A percentile compares a stretch with the other conserved stretches of the same genome.
phyloP scores from a whole-genome alignment of 129 eudicot species.

The Cynara cardunculus region DNA sequence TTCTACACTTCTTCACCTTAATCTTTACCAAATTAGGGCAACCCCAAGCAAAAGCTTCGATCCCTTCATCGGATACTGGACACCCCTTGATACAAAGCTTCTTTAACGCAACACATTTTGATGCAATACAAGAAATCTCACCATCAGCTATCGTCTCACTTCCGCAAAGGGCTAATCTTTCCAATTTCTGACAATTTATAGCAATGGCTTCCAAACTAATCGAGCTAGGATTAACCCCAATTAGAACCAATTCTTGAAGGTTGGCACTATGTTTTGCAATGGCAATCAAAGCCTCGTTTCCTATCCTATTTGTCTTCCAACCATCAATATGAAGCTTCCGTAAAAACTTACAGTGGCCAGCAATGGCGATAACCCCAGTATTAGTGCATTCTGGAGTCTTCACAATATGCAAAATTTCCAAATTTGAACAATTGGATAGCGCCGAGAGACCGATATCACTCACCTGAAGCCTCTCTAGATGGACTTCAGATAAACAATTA shows the following conservation, averaged over 20 bases:
- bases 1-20: conserved; percentile 66
- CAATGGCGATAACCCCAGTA: conserved; percentile 25
- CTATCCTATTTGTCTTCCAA: conserved; percentile 39
- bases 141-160: conserved; percentile 43
- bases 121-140: conserved; percentile 44
- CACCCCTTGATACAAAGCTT: conserved; percentile 46
- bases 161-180: conserved; percentile 40
- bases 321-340: conserved; percentile 46
- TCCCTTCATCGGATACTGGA: conserved; percentile 44
- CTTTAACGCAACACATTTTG: conserved; percentile 43
- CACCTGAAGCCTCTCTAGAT: conserved; percentile 37
- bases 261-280: conserved; percentile 33
- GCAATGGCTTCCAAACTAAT: conserved; percentile 39
- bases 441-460: conserved; percentile 32
- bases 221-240: conserved; percentile 33
- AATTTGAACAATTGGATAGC: conserved; percentile 23
- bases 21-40: conserved; percentile 46
- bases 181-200: conserved; percentile 33
- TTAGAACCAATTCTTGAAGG: conserved; percentile 39
- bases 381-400: conserved; percentile 39
- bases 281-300: conserved; percentile 33
- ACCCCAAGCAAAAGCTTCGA: conserved; percentile 46
- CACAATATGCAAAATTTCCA: conserved; percentile 37
- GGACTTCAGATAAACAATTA: conserved; percentile 27
- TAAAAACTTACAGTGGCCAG: conserved; percentile 26